Percentiles rank a stretch among this genome's conserved stretches.
phyloP scores from a whole-genome alignment of 1,284 basidiomycete genomes.

The Ceratobasidium sp. region DNA sequence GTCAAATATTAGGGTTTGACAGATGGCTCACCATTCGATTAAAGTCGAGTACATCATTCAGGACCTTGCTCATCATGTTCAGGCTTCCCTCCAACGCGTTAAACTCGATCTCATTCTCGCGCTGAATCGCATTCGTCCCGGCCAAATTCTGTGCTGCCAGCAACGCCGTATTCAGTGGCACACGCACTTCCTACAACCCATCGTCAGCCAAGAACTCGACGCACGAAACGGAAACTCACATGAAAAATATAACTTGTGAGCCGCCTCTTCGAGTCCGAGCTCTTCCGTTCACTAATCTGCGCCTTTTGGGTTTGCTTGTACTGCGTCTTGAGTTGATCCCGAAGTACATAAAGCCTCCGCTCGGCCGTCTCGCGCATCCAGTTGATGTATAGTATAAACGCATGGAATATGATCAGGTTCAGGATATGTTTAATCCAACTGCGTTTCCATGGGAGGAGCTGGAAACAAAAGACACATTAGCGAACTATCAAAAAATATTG shows the following conservation, averaged over 20 bases:
- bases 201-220: neutral
- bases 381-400: conserved; percentile 46
- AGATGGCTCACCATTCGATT: conserved; percentile 19
- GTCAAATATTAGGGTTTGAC: neutral
- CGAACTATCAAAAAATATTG: too few relatives aligned
- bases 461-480: neutral
- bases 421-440: conserved; percentile 58
- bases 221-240: conserved; percentile 57
- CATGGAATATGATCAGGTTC: conserved; percentile 74
- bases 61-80: conserved; percentile 90
- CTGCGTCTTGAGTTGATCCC: conserved; percentile 55
- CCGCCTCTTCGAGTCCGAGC: conserved; percentile 76
- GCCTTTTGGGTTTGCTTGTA: conserved; percentile 84
- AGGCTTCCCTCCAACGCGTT: conserved; percentile 84
- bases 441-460: conserved; percentile 27
- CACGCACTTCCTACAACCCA: conserved; percentile 74
- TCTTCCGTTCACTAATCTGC: conserved; percentile 84
- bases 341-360: conserved; percentile 45
- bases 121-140: conserved; percentile 71
- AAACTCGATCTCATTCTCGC: conserved; percentile 80
- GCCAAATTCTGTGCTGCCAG: conserved; percentile 92
- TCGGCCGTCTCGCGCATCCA: conserved; percentile 45
- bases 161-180: conserved; percentile 90
- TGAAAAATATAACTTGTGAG: conserved; percentile 86
- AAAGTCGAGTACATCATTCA: conserved; percentile 90